Conservation (phyloP, 2,329 filamentous ascomycete genomes). For the Aspergillus caelatus region DNA sequence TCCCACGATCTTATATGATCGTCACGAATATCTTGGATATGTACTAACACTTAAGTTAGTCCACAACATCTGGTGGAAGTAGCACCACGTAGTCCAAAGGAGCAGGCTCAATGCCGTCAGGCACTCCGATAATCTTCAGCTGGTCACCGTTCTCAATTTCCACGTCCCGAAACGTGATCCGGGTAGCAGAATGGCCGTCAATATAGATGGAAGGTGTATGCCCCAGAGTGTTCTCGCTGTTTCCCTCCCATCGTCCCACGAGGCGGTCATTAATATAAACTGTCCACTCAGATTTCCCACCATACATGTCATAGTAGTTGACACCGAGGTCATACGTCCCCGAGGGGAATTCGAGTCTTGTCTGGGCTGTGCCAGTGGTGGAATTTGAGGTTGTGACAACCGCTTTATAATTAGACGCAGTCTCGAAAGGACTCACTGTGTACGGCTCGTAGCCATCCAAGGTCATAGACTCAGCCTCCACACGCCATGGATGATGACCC, state of each 20-base stretch:
- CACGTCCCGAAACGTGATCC: slow-evolving; percentile 61
- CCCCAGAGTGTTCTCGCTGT: slow-evolving; percentile 62
- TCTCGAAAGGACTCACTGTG: slow-evolving; percentile 60
- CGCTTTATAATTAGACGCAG: slow-evolving; percentile 58
- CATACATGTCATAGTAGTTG: slow-evolving; percentile 67
- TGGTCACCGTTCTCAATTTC: slow-evolving; percentile 54
- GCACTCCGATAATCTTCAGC: slow-evolving; percentile 59
- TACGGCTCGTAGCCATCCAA: slow-evolving; percentile 61
- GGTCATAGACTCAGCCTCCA: slow-evolving; percentile 69
- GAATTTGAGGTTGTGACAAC: slow-evolving; percentile 60
- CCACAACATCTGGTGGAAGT: slow-evolving; percentile 60
- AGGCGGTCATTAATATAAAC: slow-evolving; percentile 56
- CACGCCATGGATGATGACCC: slow-evolving; percentile 63
- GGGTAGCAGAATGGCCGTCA: slow-evolving; percentile 66
- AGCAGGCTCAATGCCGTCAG: slow-evolving; percentile 65
- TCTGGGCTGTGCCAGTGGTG: slow-evolving; percentile 54
- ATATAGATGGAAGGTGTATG: slow-evolving; percentile 61
- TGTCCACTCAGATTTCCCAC: slow-evolving; percentile 60
- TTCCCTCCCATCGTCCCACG: slow-evolving; percentile 62
- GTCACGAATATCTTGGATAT: no score
- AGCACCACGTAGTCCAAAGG: slow-evolving; percentile 69
- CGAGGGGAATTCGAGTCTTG: slow-evolving; percentile 50
- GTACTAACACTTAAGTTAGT: slow-evolving; percentile 40
- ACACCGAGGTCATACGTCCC: slow-evolving; percentile 66
- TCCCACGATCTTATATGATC: no score